Base-by-base conservation (phyloP, 768 basidiomycete genomes). In the Stropharia rugosoannulata region DNA sequence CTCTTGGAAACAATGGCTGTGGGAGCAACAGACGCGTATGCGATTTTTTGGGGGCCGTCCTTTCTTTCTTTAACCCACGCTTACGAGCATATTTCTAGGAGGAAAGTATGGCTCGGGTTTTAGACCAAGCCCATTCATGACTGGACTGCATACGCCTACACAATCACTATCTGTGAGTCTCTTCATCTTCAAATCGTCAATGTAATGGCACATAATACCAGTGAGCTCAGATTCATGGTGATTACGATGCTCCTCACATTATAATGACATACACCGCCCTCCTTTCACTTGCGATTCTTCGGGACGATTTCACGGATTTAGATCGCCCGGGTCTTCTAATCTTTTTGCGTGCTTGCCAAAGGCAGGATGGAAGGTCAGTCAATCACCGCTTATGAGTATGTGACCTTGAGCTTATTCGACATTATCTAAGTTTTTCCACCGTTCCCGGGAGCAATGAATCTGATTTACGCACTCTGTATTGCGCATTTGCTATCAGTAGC, bases 241-340 rank as follows among this genome's bases (percentile, higher is more conserved):
- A 80, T 36, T 83, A 85, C 65, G 82, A 89, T 59, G 79, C 81
- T 15, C 90, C 92, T 0, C 89, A 98, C 68, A 75, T 98, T 13
- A 93, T 97, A 52, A 91, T 94, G 81, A 95, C 95, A 7, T 99
- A 98, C 65, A 93, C 94, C 1, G 93, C 95, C 0, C 68, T 99
- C 10, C 73, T 97, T 4, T 81, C 84, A 0, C 85, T 99, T 10
- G 84, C 89, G 0, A 87, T 97, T 58, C 79, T 99, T 22, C 81
- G 90, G n/a, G 96, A 97, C 64, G 86, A 92, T 61, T 88, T 95
- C 63, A 70, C 80, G 35, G 75, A 73, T 52, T 74, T 99, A 19
- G 82, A 98, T 63, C 79, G 86, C 27, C 38, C 70, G 13, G 92
- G 88, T 0, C 71, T 98, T n/a, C 59, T 84, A 12, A 66, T 62